Conservation (phyloP, 345 rosid species). For the Syzygium jambos region DNA sequence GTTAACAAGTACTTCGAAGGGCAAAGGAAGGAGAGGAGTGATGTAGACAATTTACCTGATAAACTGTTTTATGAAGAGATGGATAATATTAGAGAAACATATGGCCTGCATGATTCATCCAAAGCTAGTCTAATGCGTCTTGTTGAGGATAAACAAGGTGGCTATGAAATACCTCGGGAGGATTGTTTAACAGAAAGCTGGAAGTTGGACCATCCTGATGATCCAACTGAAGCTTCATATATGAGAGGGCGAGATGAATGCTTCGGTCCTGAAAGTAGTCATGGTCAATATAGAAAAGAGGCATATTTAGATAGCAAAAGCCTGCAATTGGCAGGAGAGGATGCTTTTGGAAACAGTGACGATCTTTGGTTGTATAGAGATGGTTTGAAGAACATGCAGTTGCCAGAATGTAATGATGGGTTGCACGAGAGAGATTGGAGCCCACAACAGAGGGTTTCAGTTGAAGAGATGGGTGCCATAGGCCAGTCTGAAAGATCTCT, state of each 20-base stretch:
- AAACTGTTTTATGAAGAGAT: background rate
- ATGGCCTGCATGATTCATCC: background rate
- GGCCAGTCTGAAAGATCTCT: background rate
- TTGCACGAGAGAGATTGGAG: constrained; percentile 2
- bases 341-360: constrained; percentile 1
- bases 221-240: background rate
- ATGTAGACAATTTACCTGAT: background rate
- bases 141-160: constrained; percentile 3
- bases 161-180: background rate
- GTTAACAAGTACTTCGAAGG: background rate
- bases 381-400: background rate
- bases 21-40: background rate
- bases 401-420: background rate
- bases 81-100: background rate
- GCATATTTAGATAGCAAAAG: constrained; percentile 1
- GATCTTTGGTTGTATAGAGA: background rate
- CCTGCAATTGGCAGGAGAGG: background rate
- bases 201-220: background rate
- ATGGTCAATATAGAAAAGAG: background rate
- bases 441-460: background rate
- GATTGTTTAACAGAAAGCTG: background rate
- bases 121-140: constrained; percentile 7
- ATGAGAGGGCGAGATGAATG: constrained; percentile 1
- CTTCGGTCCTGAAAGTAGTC: constrained; percentile 1
- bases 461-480: constrained; percentile 1